Evolutionary conservation across 2,329 filamentous ascomycete species (phyloP), one percentile per base, ranked within the genome.

Genomic region (Hymenoscyphus fructigenus): DNA sequence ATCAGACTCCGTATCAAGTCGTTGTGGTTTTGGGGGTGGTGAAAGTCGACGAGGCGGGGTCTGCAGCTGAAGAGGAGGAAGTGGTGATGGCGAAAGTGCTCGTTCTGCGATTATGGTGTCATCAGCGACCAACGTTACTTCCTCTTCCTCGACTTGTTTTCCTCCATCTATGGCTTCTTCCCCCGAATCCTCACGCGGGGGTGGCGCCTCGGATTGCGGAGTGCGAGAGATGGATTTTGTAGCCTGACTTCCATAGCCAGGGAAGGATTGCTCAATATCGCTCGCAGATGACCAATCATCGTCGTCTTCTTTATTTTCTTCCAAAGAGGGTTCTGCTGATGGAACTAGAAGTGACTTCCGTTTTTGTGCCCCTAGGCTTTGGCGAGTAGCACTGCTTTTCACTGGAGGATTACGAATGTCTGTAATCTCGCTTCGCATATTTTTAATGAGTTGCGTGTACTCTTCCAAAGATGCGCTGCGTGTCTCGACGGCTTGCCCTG

Each of bases 1-100:
- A 63, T 85, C 72, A 6, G 67, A 65, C 55, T 75, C 74, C 5
- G 68, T 63, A 15, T 55, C 62, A 23, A 26, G 44, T 50, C n/a
- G n/a, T 64, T 53, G 63, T 47, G 26, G 47, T 57, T 60, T 53
- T 41, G 6, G 56, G 29, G 17, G 38, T 50, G 57, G 47, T 60
- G 23, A 59, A 28, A 44, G 53, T 2, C 53, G 47, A 41, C 59
- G 62, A 41, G 69, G 65, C 12, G 66, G 58, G 5, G 61, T 62
- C 10, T 32, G 29, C 29, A 7, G 5, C 32, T 32, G 47, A 9
- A 59, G 36, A 15, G 41, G 38, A 20, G 58, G 58, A 32, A 66
- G 47, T 29, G 64, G 63, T 15, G 69, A 66, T 4, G 57, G 61
- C 5, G 65, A 60, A 23, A 60, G 60, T 6, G 17, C 23, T 55